Conservation (phyloP, 2,329 filamentous ascomycete species). For the Sporothrix sp. region DNA sequence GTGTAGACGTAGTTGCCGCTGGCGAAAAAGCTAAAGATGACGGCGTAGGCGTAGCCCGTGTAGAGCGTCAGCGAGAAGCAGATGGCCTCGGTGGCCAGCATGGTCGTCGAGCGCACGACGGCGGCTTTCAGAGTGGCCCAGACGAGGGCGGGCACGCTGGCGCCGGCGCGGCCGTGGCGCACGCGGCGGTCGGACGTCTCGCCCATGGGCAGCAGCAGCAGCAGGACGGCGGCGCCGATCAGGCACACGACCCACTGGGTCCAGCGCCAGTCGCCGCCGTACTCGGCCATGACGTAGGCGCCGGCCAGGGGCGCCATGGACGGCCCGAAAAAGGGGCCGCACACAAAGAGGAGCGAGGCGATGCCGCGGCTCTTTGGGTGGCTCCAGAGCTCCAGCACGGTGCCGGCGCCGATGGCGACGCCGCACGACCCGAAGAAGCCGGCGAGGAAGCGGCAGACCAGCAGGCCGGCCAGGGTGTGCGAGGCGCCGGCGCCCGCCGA, state of each 20-base stretch:
- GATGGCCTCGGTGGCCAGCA: conserved; percentile 5
- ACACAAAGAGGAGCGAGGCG: neutral
- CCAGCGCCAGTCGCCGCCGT: conserved; percentile 6
- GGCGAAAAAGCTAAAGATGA: conserved; percentile 5
- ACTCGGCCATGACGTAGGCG: conserved; percentile 4
- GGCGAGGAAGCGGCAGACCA: conserved; percentile 53
- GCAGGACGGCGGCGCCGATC: neutral
- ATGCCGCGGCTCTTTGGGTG: neutral
- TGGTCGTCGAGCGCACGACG: conserved; percentile 1
- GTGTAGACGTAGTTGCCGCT: conserved; percentile 2
- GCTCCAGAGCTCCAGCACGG: conserved; percentile 48
- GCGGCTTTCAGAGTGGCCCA: neutral
- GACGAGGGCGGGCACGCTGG: neutral
- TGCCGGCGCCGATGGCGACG: conserved; percentile 59
- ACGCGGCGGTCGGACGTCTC: neutral
- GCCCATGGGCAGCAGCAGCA: conserved; percentile 5
- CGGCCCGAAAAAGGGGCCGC: neutral
- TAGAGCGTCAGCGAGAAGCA: conserved; percentile 1
- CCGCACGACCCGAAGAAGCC: conserved; percentile 55
- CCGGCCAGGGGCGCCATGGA: conserved; percentile 3
- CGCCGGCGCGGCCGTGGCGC: neutral
- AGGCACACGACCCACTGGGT: conserved; percentile 6
- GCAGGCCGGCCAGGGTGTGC: conserved; percentile 36
- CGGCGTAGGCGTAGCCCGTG: conserved; percentile 9
- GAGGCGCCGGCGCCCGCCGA: conserved; percentile 42